A percentile compares a stretch with the other conserved stretches of the same genome.
These are phyloP conservation scores for Trichoderma gracile DNA, from an alignment of 2,329 filamentous ascomycete species.

Conservation along the genomic window DNA sequence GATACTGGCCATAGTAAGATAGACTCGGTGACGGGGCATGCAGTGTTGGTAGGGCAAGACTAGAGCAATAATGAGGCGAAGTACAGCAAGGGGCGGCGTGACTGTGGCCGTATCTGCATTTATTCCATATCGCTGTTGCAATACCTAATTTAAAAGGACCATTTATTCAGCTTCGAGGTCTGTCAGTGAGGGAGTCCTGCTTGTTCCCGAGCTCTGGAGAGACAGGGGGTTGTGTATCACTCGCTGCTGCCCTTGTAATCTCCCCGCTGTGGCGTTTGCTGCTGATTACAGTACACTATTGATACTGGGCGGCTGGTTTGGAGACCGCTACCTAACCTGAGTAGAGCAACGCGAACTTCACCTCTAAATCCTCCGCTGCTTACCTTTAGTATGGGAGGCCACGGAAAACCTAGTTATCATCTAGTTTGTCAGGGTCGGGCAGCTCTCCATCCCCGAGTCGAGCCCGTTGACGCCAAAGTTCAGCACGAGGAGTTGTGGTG, in stretches of 20 bases:
- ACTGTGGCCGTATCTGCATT: not conserved
- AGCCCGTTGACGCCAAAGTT: not conserved
- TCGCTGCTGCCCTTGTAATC: not conserved
- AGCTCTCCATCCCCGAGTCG: not conserved
- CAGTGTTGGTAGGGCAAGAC: constrained; percentile 4
- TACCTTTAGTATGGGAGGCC: too few species aligned
- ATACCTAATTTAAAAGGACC: not conserved
- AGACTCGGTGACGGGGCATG: not conserved
- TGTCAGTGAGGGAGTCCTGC: too few species aligned
- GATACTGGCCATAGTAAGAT: not conserved
- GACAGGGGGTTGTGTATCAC: too few species aligned
- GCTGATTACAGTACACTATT: not conserved
- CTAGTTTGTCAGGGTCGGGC: not conserved
- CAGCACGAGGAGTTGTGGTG: not conserved
- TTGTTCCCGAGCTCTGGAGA: too few species aligned
- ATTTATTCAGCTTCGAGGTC: not conserved
- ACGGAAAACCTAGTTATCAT: not conserved
- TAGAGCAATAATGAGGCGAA: not conserved
- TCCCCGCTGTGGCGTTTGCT: constrained; percentile 1
- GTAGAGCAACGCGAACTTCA: not conserved
- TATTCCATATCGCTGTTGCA: too few species aligned
- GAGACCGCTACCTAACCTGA: not conserved
- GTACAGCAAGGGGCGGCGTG: not conserved
- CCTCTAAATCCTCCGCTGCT: not conserved
- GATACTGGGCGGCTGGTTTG: not conserved